These are phyloP conservation scores for Arthroderma sp. DNA, from an alignment of 2,329 filamentous ascomycete species.

Conservation along the genomic window DNA sequence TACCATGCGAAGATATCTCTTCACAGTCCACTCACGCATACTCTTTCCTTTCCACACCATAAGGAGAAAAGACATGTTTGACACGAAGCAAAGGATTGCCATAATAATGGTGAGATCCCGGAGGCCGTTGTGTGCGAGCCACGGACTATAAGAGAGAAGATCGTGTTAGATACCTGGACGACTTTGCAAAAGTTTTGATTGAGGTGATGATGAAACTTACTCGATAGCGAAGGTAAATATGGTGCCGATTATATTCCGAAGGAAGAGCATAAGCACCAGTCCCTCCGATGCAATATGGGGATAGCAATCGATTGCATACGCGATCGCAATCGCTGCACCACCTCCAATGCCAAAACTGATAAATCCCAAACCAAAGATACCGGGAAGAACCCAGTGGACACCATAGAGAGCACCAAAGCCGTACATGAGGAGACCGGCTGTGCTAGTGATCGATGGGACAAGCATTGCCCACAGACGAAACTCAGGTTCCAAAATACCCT, in stretches of 20 bases:
- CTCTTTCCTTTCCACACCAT: slow-evolving; percentile 10
- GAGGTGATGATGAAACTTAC: not conserved
- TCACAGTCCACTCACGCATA: slow-evolving; percentile 9
- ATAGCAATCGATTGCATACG: not conserved
- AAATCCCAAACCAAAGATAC: slow-evolving; percentile 18
- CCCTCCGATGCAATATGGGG: slow-evolving; percentile 14
- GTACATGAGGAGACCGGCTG: slow-evolving; percentile 16
- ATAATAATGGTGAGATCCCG: slow-evolving; percentile 23
- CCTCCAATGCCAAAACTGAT: slow-evolving; percentile 17
- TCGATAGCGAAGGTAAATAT: slow-evolving; percentile 22
- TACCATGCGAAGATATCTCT: slow-evolving; percentile 2
- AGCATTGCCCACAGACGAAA: slow-evolving; percentile 28
- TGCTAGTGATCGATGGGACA: slow-evolving; percentile 15
- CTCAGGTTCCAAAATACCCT: slow-evolving; percentile 34
- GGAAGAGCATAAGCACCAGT: slow-evolving; percentile 24
- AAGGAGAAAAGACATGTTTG: slow-evolving; percentile 9
- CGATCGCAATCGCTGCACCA: slow-evolving; percentile 6
- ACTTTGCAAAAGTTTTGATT: not conserved
- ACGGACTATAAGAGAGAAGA: slow-evolving; percentile 13
- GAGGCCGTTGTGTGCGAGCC: slow-evolving; percentile 20
- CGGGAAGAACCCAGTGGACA: slow-evolving; percentile 18
- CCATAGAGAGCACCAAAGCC: slow-evolving; percentile 18
- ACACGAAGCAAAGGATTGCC: slow-evolving; percentile 15
- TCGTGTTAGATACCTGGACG: not conserved
- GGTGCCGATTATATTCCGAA: slow-evolving; percentile 27